Conservation (phyloP, 2,329 filamentous ascomycete genomes). For the Colletotrichum chrysophilum region DNA sequence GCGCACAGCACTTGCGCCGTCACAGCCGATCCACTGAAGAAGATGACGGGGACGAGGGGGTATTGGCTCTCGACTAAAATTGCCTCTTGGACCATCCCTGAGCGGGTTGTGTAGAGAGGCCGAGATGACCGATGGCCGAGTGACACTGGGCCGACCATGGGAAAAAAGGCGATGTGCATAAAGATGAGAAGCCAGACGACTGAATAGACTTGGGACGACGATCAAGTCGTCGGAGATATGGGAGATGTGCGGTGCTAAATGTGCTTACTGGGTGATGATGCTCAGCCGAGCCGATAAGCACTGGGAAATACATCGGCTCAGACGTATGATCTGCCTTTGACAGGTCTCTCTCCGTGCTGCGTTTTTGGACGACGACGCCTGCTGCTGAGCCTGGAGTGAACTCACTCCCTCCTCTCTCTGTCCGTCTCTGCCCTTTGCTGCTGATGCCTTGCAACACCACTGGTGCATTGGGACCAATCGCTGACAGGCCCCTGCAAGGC, state of each 20-base stretch:
- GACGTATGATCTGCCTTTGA: conserved; percentile 2
- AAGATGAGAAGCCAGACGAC: background rate
- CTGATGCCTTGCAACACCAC: background rate
- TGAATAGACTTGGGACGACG: background rate
- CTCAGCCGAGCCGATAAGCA: background rate
- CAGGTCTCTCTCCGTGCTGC: background rate
- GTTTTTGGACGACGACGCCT: background rate
- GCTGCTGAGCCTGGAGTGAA: background rate
- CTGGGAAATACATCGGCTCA: background rate
- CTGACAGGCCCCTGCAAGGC: background rate
- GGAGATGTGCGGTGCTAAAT: background rate
- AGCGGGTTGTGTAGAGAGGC: conserved; percentile 9
- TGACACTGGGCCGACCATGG: conserved; percentile 2
- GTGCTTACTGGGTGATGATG: background rate
- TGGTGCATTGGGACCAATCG: background rate
- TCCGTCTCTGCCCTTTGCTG: background rate
- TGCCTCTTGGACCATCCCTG: conserved; percentile 21
- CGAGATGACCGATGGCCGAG: conserved; percentile 20
- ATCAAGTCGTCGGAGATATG: conserved; percentile 2
- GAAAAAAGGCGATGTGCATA: conserved; percentile 19
- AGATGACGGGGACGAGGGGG: conserved; percentile 4
- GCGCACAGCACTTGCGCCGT: conserved; percentile 9
- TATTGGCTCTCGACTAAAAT: conserved; percentile 13
- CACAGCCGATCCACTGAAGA: conserved; percentile 22
- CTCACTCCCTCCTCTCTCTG: background rate